phyloP scores from a whole-genome alignment of 148 eudicot species.

The Chenopodium album region DNA sequence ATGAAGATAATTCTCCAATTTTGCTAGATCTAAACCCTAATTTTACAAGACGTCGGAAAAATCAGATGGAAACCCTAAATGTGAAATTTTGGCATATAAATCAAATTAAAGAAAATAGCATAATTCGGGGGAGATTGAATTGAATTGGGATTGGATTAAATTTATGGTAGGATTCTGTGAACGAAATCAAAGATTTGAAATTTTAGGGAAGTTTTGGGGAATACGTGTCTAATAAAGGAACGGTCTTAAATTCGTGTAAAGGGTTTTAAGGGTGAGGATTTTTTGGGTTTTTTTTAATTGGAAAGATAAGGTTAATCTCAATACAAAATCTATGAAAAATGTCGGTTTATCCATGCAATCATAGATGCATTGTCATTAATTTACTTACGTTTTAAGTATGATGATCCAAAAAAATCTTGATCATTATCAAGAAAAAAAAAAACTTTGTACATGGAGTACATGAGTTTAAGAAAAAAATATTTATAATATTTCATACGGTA shows the following conservation, averaged over 20 bases:
- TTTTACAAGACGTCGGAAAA: background rate
- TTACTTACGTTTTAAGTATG: too few species aligned
- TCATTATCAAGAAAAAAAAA: too few species aligned
- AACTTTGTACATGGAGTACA: too few species aligned
- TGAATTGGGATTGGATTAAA: background rate
- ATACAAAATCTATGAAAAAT: too few species aligned
- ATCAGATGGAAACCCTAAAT: background rate
- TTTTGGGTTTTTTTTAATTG: background rate
- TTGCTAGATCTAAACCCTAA: conserved; percentile 18
- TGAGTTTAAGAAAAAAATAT: too few species aligned
- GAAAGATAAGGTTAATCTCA: background rate
- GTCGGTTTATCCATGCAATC: background rate
- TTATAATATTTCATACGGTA: too few species aligned
- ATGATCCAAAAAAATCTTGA: too few species aligned
- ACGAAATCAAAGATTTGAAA: conserved; percentile 10
- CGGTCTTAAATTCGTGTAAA: conserved; percentile 4
- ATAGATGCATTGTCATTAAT: background rate
- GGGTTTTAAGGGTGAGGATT: background rate
- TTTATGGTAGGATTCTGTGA: conserved; percentile 1
- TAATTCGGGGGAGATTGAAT: background rate
- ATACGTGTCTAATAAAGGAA: conserved; percentile 18
- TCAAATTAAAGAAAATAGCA: background rate
- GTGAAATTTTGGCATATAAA: too few species aligned
- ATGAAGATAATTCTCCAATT: background rate
- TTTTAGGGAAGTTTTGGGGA: background rate